Evolutionary conservation across 208 protist genomes (phyloP).

Genomic region (Zelonia costaricensis): DNA sequence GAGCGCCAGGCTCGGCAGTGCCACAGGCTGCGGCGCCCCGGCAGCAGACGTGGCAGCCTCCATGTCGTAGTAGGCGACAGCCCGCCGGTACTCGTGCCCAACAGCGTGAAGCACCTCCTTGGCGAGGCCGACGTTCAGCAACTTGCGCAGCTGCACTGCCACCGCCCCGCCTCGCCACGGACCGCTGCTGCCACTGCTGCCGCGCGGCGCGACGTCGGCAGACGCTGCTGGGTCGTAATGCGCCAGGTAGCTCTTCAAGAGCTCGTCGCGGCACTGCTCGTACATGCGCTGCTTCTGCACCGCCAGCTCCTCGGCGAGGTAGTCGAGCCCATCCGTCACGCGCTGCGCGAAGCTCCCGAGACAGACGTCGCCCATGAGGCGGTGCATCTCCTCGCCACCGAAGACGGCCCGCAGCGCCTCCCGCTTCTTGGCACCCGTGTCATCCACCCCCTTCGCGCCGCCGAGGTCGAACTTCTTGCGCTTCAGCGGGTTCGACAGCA

Average conservation of each 20-base stretch:
- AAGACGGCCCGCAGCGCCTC: constrained; percentile 76
- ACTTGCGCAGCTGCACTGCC: constrained; percentile 41
- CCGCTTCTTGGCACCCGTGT: constrained; percentile 73
- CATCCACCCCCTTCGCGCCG: constrained; percentile 95
- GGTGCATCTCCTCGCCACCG: constrained; percentile 64
- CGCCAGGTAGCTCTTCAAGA: constrained; percentile 56
- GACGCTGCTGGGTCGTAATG: constrained; percentile 29
- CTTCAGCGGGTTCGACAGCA: constrained; percentile 96
- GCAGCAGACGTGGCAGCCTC: background rate
- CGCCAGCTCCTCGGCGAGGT: constrained; percentile 73
- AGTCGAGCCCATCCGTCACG: constrained; percentile 81
- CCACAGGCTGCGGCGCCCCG: background rate
- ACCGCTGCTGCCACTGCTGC: background rate
- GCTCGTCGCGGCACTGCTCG: constrained; percentile 64
- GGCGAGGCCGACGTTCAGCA: constrained; percentile 66
- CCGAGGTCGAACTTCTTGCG: constrained; percentile 97
- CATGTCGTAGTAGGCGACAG: constrained; percentile 52
- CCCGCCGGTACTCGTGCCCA: constrained; percentile 73
- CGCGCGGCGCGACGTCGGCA: background rate
- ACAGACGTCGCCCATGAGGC: constrained; percentile 66
- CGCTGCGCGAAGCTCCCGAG: constrained; percentile 77
- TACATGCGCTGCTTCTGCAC: constrained; percentile 62
- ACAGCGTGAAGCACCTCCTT: constrained; percentile 75
- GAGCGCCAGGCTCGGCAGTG: constrained; percentile 7
- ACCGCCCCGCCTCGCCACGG: constrained; percentile 14